Conservation (phyloP, 1,284 basidiomycete genomes). For the Pyrrhoderma lamaoense region DNA sequence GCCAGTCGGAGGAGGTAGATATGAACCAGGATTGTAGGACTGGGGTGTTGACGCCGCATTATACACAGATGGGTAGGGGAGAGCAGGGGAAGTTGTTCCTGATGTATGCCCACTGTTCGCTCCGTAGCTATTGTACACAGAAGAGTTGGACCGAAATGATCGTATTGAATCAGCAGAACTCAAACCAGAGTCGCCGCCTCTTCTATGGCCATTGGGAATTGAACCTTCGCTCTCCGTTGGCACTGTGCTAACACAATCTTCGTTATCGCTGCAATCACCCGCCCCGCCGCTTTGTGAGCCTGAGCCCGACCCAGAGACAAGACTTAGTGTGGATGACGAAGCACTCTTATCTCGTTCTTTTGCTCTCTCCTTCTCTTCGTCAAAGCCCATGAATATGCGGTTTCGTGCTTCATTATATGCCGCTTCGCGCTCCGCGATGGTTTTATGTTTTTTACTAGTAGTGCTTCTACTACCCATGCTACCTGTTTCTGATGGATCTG, state of each 20-base stretch:
- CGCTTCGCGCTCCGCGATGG: constrained; percentile 74
- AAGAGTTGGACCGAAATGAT: constrained; percentile 31
- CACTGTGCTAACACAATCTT: constrained; percentile 59
- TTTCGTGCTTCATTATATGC: constrained; percentile 77
- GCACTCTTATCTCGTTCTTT: constrained; percentile 71
- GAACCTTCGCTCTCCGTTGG: constrained; percentile 78
- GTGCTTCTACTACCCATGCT: constrained; percentile 62
- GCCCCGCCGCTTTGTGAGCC: constrained; percentile 51
- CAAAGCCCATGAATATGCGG: constrained; percentile 72
- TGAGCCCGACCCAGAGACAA: constrained; percentile 51
- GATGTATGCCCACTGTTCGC: constrained; percentile 63
- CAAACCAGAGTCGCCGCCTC: constrained; percentile 32
- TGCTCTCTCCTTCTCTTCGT: constrained; percentile 64
- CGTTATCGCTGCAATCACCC: constrained; percentile 51
- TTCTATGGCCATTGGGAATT: constrained; percentile 43
- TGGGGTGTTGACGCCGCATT: constrained; percentile 43
- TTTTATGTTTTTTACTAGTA: constrained; percentile 57
- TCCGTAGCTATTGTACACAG: constrained; percentile 43
- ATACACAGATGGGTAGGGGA: constrained; percentile 62
- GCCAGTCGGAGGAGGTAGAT: constrained; percentile 29
- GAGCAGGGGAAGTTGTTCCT: constrained; percentile 61
- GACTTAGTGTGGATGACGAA: constrained; percentile 64
- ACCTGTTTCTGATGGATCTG: constrained; percentile 71
- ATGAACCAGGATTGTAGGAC: constrained; percentile 42
- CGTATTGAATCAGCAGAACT: constrained; percentile 49